Conservation (phyloP, 768 basidiomycete genomes). For the Russula brevipes region DNA sequence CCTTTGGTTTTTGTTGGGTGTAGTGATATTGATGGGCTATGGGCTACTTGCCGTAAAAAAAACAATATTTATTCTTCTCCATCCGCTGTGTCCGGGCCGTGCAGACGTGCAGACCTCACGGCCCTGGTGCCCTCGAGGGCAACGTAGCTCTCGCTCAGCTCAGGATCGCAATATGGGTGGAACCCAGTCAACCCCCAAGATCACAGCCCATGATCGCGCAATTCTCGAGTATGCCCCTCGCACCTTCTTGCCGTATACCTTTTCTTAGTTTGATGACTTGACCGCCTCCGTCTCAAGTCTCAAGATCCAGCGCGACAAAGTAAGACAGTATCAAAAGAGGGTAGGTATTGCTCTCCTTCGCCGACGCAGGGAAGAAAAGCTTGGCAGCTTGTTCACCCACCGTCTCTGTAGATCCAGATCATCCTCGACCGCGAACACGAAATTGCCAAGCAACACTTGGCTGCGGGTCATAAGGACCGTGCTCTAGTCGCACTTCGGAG, state of each 20-base stretch:
- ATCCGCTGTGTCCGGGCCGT: no score
- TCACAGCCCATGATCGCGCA: slow-evolving; percentile 90
- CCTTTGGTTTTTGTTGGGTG: neutral
- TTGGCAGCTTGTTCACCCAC: neutral
- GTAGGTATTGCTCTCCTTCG: slow-evolving; percentile 37
- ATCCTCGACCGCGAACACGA: slow-evolving; percentile 83
- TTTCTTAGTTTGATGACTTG: slow-evolving; percentile 25
- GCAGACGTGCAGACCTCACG: no score
- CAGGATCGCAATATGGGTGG: slow-evolving; percentile 48
- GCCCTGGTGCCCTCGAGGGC: no score
- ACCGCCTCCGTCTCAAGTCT: slow-evolving; percentile 47
- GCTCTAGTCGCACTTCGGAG: slow-evolving; percentile 84
- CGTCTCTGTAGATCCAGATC: slow-evolving; percentile 62
- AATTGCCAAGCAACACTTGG: slow-evolving; percentile 81
- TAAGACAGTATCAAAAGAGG: slow-evolving; percentile 93
- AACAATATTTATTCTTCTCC: no score
- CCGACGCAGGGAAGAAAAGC: neutral
- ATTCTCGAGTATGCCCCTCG: slow-evolving; percentile 75
- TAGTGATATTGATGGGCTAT: neutral
- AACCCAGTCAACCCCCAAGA: slow-evolving; percentile 74
- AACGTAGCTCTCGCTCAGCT: neutral
- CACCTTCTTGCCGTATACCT: slow-evolving; percentile 25
- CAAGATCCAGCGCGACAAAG: slow-evolving; percentile 92
- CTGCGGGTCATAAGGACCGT: slow-evolving; percentile 76
- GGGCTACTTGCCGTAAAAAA: no score